phyloP scores from a whole-genome alignment of 805 yeast genomes.

The Saccharomyces kudriavzevii region DNA sequence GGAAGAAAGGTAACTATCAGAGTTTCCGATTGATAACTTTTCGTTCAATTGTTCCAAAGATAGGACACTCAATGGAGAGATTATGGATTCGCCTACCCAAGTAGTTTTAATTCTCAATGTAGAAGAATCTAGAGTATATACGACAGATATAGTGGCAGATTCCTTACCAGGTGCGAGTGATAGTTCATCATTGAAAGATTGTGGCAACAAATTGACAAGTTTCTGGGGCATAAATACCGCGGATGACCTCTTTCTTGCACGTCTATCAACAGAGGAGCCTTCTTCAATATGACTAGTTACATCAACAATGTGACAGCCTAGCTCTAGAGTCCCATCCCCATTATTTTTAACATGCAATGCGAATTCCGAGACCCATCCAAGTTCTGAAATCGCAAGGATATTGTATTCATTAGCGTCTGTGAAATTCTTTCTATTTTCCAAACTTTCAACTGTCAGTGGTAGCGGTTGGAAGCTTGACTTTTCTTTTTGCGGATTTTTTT shows the following conservation, averaged over 20 bases:
- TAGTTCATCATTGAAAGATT: slow-evolving; percentile 47
- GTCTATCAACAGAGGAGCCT: slow-evolving; percentile 74
- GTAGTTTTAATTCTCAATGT: slow-evolving; percentile 66
- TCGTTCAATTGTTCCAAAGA: slow-evolving; percentile 15
- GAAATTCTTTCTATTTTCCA: slow-evolving; percentile 14
- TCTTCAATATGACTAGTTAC: slow-evolving; percentile 62
- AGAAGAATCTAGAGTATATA: slow-evolving; percentile 68
- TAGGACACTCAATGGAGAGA: slow-evolving; percentile 46
- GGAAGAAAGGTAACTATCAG: slow-evolving; percentile 9
- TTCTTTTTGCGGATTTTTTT: slow-evolving; percentile 26
- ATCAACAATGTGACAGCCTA: slow-evolving; percentile 84
- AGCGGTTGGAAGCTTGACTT: slow-evolving; percentile 21
- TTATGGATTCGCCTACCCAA: slow-evolving; percentile 64
- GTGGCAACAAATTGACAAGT: slow-evolving; percentile 59
- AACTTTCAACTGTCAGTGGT: slow-evolving; percentile 15
- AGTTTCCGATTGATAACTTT: slow-evolving; percentile 8
- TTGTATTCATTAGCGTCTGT: slow-evolving; percentile 20
- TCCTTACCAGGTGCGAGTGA: slow-evolving; percentile 55
- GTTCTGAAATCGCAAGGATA: slow-evolving; percentile 30
- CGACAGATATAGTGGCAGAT: slow-evolving; percentile 65
- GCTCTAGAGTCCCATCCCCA: slow-evolving; percentile 49
- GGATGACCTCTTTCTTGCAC: slow-evolving; percentile 82
- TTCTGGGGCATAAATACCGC: slow-evolving; percentile 82
- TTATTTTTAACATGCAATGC: slow-evolving; percentile 72
- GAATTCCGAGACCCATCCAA: slow-evolving; percentile 48